A percentile compares a stretch with the other conserved stretches of the same genome.
phyloP scores from a whole-genome alignment of 1,284 basidiomycete genomes.

The Mycena citricolor region DNA sequence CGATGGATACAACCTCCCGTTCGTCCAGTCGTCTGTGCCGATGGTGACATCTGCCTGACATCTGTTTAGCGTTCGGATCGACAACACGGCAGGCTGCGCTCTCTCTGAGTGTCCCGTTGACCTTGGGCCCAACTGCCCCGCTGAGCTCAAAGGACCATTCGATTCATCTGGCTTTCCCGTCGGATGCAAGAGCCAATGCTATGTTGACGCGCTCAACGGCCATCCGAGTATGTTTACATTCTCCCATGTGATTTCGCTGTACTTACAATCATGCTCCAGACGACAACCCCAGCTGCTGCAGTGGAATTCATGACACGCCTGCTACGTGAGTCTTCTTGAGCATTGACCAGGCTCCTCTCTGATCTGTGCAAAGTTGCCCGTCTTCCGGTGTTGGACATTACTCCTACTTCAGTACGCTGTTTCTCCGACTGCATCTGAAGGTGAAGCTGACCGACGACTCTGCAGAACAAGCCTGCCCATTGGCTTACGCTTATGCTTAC shows the following conservation, averaged over 20 bases:
- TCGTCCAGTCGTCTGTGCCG: slow-evolving; percentile 26
- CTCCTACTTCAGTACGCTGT: slow-evolving; percentile 30
- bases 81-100: slow-evolving; percentile 50
- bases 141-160: slow-evolving; percentile 45
- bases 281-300: slow-evolving; percentile 46
- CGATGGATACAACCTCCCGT: slow-evolving; percentile 60
- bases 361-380: slow-evolving; percentile 33
- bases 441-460: background rate
- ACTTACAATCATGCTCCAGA: slow-evolving; percentile 25
- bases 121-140: slow-evolving; percentile 49
- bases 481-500: slow-evolving; percentile 59
- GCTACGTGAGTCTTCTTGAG: slow-evolving; percentile 46
- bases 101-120: slow-evolving; percentile 53
- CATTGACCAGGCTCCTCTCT: too few species aligned
- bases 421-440: slow-evolving; percentile 6
- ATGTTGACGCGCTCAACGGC: slow-evolving; percentile 29
- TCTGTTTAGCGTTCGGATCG: slow-evolving; percentile 42
- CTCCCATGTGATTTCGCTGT: background rate
- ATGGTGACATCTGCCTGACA: background rate
- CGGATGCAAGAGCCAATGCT: slow-evolving; percentile 59
- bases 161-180: slow-evolving; percentile 47
- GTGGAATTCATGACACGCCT: slow-evolving; percentile 14
- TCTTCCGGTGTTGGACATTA: slow-evolving; percentile 44
- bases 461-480: slow-evolving; percentile 49
- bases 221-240: slow-evolving; percentile 1